Conservation (phyloP, 2,329 filamentous ascomycete genomes). For the Huntiella omanensis region DNA sequence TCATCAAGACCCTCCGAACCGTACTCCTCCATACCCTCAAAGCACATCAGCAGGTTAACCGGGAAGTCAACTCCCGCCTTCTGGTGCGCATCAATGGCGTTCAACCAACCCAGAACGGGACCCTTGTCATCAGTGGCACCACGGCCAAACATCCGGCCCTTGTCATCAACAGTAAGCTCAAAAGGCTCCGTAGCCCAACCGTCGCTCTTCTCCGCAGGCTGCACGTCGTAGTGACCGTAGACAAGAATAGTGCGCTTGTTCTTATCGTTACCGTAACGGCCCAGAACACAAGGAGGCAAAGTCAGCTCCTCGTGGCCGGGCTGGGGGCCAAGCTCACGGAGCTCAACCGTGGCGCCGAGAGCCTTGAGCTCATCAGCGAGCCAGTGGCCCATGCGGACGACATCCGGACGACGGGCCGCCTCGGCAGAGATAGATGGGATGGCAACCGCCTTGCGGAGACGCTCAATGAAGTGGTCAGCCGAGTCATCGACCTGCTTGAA, state of each 20-base stretch:
- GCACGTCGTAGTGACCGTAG: slow-evolving; percentile 97
- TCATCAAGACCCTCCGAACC: slow-evolving; percentile 93
- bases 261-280: slow-evolving; percentile 78
- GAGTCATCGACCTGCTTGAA: slow-evolving; percentile 81
- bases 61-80: slow-evolving; percentile 88
- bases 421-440: slow-evolving; percentile 94
- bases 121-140: slow-evolving; percentile 97
- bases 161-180: slow-evolving; percentile 66
- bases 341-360: slow-evolving; percentile 73
- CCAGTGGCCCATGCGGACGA: slow-evolving; percentile 90
- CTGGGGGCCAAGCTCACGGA: slow-evolving; percentile 76
- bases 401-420: slow-evolving; percentile 72
- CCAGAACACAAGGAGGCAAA: slow-evolving; percentile 80
- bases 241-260: slow-evolving; percentile 90
- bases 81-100: slow-evolving; percentile 93
- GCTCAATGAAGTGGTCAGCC: slow-evolving; percentile 68
- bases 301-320: slow-evolving; percentile 78
- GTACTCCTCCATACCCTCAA: slow-evolving; percentile 99
- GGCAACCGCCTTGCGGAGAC: slow-evolving; percentile 77
- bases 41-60: slow-evolving; percentile 97
- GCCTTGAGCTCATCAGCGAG: slow-evolving; percentile 65
- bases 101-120: slow-evolving; percentile 90
- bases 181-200: slow-evolving; percentile 96
- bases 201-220: slow-evolving; percentile 81
- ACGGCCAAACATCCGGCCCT: slow-evolving; percentile 89